These are phyloP conservation scores for Paraphaeosphaeria minitans DNA, from an alignment of 2,329 filamentous ascomycete species.

Conservation along the genomic window DNA sequence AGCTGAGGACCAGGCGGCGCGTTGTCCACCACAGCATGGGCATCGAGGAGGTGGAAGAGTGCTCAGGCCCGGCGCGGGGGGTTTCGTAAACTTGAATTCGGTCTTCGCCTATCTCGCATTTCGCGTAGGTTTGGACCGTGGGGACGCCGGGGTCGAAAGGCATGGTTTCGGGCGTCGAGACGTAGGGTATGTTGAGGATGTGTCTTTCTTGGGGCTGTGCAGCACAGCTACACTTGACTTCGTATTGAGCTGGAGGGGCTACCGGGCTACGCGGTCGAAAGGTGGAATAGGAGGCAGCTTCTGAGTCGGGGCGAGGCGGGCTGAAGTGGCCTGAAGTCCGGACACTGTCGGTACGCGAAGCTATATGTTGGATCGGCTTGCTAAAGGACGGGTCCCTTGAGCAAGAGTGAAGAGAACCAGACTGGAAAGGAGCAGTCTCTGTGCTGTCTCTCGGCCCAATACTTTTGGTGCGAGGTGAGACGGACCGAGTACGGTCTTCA, in stretches of 20 bases:
- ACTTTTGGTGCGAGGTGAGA: conserved; percentile 14
- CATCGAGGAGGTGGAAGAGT: neutral
- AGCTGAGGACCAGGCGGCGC: conserved; percentile 9
- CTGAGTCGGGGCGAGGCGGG: conserved; percentile 7
- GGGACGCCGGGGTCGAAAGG: neutral
- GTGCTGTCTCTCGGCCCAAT: conserved; percentile 4
- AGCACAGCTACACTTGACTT: conserved; percentile 19
- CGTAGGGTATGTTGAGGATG: conserved; percentile 21
- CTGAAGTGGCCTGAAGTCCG: conserved; percentile 12
- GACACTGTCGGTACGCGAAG: conserved; percentile 12
- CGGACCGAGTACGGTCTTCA: conserved; percentile 13
- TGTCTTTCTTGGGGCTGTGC: conserved; percentile 18
- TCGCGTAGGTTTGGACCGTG: conserved; percentile 14
- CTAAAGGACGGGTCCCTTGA: neutral
- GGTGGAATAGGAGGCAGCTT: conserved; percentile 1
- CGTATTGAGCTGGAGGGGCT: conserved; percentile 14
- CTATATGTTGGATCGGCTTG: conserved; percentile 1
- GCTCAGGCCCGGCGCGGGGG: conserved; percentile 3
- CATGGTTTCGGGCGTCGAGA: neutral
- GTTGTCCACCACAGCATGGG: conserved; percentile 23
- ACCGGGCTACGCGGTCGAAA: conserved; percentile 11
- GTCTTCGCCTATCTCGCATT: conserved; percentile 19
- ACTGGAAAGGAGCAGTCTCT: conserved; percentile 4
- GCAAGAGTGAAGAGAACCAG: neutral
- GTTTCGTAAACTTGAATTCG: conserved; percentile 24